Conservation (phyloP, 257 asterid genomes). For the Voacanga thouarsii region DNA sequence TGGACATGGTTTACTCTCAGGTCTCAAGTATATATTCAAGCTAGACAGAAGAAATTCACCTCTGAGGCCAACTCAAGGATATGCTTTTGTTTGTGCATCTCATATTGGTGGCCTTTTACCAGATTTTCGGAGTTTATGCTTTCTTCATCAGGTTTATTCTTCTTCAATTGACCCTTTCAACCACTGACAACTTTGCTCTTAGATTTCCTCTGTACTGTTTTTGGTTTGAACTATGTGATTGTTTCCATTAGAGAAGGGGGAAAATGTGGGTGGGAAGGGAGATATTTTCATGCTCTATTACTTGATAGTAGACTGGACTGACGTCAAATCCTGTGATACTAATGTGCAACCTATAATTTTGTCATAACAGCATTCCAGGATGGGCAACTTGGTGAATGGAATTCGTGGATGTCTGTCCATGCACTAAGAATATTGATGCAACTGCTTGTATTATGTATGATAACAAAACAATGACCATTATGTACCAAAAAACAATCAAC, state of each 20-base stretch:
- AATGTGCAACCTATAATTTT: background rate
- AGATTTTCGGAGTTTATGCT: conserved; percentile 70
- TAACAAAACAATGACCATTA: background rate
- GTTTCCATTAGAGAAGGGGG: background rate
- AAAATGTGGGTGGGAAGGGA: background rate
- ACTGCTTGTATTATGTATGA: conserved; percentile 2
- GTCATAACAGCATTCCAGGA: background rate
- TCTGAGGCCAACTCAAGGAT: conserved; percentile 81
- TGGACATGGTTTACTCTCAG: conserved; percentile 80
- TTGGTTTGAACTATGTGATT: background rate
- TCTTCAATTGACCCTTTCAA: conserved; percentile 2
- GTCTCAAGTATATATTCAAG: conserved; percentile 72
- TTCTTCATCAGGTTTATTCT: conserved; percentile 76
- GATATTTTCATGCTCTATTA: background rate
- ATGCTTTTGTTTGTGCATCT: conserved; percentile 78
- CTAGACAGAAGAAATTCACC: conserved; percentile 75
- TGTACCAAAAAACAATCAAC: background rate
- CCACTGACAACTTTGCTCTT: background rate
- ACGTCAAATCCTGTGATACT: background rate
- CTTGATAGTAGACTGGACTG: background rate
- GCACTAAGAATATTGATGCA: background rate
- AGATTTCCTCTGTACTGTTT: background rate
- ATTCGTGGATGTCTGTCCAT: background rate
- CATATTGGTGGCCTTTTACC: conserved; percentile 88
- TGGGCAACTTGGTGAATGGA: background rate